These are phyloP conservation scores for Verticillium dahliae DNA, from an alignment of 2,329 filamentous ascomycete species.

Conservation along the genomic window DNA sequence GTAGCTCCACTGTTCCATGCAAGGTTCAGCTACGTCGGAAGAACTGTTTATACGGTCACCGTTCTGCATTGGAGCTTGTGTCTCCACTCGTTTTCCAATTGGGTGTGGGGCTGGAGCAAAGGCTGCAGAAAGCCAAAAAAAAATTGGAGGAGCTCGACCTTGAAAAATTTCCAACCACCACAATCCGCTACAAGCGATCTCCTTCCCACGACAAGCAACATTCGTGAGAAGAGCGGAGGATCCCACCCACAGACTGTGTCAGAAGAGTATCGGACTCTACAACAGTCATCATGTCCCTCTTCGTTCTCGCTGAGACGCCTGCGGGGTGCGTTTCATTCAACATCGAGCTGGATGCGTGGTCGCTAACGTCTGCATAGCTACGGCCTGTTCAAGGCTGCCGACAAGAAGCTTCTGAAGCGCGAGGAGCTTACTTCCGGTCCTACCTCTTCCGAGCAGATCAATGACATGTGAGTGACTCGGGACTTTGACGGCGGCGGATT, in stretches of 20 bases:
- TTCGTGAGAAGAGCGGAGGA: slow-evolving; percentile 30
- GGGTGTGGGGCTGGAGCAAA: slow-evolving; percentile 1
- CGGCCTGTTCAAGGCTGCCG: slow-evolving; percentile 95
- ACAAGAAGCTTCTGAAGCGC: slow-evolving; percentile 95
- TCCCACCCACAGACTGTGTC: slow-evolving; percentile 6
- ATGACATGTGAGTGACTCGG: slow-evolving; percentile 65
- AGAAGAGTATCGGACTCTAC: slow-evolving; percentile 2
- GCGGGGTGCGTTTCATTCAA: slow-evolving; percentile 53
- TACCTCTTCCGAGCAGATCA: slow-evolving; percentile 74
- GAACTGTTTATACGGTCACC: slow-evolving; percentile 10
- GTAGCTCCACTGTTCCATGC: background rate
- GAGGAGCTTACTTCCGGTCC: slow-evolving; percentile 72
- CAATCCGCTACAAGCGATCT: background rate
- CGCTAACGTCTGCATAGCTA: slow-evolving; percentile 53
- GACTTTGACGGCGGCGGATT: background rate
- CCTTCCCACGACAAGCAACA: slow-evolving; percentile 16
- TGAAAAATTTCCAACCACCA: slow-evolving; percentile 35
- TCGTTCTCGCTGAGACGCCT: slow-evolving; percentile 89
- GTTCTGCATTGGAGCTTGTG: background rate
- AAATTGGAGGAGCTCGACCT: slow-evolving; percentile 31
- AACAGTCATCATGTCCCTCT: slow-evolving; percentile 66
- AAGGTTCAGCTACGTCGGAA: slow-evolving; percentile 1
- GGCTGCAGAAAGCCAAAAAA: slow-evolving; percentile 20
- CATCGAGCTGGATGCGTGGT: slow-evolving; percentile 6
- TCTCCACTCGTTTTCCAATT: background rate